Conservation (phyloP, 23 red algal genomes). For the Gracilariopsis chorda region DNA sequence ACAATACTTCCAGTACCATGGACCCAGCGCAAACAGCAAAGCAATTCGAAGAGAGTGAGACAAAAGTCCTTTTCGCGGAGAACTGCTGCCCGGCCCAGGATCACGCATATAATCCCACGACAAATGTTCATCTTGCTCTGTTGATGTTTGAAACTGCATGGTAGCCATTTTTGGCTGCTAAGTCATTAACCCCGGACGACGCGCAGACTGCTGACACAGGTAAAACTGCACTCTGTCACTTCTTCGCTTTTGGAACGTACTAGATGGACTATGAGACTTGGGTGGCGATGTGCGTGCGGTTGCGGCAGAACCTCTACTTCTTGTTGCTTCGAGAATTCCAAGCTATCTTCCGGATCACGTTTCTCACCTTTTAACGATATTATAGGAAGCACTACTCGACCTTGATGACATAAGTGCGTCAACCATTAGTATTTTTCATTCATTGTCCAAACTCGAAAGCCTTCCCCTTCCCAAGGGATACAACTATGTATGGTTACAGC, state of each 20-base stretch:
- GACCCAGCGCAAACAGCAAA: constrained; percentile 42
- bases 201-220: constrained; percentile 44
- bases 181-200: constrained; percentile 74
- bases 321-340: not conserved
- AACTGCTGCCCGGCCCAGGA: constrained; percentile 48
- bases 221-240: constrained; percentile 62
- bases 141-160: constrained; percentile 95
- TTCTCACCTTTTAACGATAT: constrained; percentile 12
- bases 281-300: constrained; percentile 79
- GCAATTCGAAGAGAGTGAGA: constrained; percentile 80
- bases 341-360: not conserved
- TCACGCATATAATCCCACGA: constrained; percentile 85
- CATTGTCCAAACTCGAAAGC: constrained; percentile 5
- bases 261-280: constrained; percentile 52
- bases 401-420: constrained; percentile 80
- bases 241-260: constrained; percentile 65
- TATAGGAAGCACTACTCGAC: constrained; percentile 46
- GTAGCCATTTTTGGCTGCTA: constrained; percentile 79
- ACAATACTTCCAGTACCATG: not conserved
- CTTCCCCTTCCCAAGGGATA: not conserved
- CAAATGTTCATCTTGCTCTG: constrained; percentile 78
- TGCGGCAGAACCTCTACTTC: constrained; percentile 47
- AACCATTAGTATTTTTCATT: constrained; percentile 28
- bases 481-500: constrained; percentile 8
- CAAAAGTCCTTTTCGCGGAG: constrained; percentile 68